Conservation (phyloP, 2,329 filamentous ascomycete species). For the Arthrobotrys conoides region DNA sequence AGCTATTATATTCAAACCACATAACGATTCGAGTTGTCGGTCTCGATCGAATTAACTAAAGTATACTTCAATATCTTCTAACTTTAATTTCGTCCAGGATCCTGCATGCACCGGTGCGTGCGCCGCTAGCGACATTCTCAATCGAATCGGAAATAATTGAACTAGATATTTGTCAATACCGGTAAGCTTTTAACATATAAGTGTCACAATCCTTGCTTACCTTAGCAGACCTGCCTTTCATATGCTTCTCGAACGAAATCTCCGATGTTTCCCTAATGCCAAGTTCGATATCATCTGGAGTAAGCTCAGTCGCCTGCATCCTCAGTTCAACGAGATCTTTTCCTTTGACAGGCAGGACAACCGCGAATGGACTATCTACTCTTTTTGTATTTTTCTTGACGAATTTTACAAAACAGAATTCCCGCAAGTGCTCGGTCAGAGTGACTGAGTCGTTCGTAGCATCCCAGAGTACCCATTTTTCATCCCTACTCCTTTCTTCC, state of each 20-base stretch:
- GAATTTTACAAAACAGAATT: constrained; percentile 32
- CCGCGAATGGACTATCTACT: neutral
- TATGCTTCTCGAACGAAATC: constrained; percentile 32
- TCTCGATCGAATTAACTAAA: too few species aligned
- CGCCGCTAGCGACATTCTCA: constrained; percentile 1
- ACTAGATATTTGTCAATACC: constrained; percentile 22
- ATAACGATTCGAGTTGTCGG: too few species aligned
- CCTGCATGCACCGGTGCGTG: neutral
- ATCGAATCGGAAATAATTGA: constrained; percentile 32
- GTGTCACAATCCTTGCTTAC: constrained; percentile 17
- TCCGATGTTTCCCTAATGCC: constrained; percentile 25
- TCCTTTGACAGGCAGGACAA: constrained; percentile 11
- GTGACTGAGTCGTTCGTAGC: constrained; percentile 9
- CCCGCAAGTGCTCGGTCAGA: constrained; percentile 29
- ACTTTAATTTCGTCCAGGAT: too few species aligned
- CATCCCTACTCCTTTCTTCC: neutral
- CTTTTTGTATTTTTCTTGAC: constrained; percentile 13
- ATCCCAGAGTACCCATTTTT: constrained; percentile 43
- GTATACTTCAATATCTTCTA: too few species aligned
- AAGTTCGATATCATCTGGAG: constrained; percentile 22
- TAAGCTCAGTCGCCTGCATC: constrained; percentile 30
- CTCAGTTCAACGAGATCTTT: constrained; percentile 13
- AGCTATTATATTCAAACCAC: neutral
- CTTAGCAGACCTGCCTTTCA: neutral
- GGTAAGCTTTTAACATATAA: neutral